Conservation (phyloP, 1,284 basidiomycete species). For the Sanguinoderma infundibulare region DNA sequence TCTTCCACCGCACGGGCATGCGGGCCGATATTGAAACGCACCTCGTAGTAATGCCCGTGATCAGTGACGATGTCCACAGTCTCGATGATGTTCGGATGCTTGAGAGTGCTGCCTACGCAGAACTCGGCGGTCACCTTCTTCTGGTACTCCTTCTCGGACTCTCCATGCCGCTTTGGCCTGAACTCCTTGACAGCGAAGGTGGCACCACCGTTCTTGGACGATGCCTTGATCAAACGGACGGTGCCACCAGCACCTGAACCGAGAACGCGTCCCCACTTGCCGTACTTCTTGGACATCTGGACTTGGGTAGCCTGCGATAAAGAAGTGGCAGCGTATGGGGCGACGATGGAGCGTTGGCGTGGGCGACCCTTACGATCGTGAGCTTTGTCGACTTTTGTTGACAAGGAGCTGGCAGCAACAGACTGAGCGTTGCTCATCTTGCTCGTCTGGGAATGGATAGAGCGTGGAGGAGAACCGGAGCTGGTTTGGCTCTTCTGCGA, state of each 20-base stretch:
- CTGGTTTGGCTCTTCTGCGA: constrained; percentile 31
- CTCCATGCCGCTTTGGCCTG: constrained; percentile 84
- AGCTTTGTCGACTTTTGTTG: constrained; percentile 21
- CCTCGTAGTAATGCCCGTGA: constrained; percentile 98
- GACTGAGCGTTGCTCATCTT: constrained; percentile 17
- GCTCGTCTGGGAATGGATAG: constrained; percentile 30
- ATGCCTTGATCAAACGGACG: constrained; percentile 93
- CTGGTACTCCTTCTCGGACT: constrained; percentile 96
- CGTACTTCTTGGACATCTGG: constrained; percentile 97
- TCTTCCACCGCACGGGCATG: not conserved
- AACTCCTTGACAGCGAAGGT: constrained; percentile 99
- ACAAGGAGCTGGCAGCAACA: constrained; percentile 18
- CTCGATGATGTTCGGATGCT: constrained; percentile 97
- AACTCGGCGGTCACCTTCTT: constrained; percentile 99
- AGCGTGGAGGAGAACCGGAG: constrained; percentile 34
- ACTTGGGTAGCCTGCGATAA: constrained; percentile 87
- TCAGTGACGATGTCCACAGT: constrained; percentile 99
- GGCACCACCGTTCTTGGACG: constrained; percentile 75
- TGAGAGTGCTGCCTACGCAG: constrained; percentile 94
- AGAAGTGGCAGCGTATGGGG: constrained; percentile 33
- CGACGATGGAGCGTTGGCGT: constrained; percentile 6
- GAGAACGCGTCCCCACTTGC: constrained; percentile 96
- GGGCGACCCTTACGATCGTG: constrained; percentile 11
- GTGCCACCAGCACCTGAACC: constrained; percentile 98
- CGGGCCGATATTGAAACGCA: constrained; percentile 39